These are phyloP conservation scores for Aspergillus uvarum DNA, from an alignment of 2,329 filamentous ascomycete species.

Conservation along the genomic window DNA sequence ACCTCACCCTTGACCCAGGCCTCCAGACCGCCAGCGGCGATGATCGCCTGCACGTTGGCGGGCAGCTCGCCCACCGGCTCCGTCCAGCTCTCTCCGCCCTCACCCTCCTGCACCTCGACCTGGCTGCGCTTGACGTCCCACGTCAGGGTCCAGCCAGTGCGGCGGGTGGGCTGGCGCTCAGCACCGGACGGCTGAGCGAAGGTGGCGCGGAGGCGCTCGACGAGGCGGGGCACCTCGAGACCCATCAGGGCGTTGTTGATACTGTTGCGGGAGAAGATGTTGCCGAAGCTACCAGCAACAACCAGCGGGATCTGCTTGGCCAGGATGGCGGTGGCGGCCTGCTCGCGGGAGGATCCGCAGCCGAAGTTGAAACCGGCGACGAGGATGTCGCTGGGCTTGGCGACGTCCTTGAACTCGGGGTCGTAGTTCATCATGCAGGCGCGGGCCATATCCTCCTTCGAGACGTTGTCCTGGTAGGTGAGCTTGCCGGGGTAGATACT, in stretches of 20 bases:
- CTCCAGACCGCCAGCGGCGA: slow-evolving; percentile 74
- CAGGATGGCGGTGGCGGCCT: slow-evolving; percentile 74
- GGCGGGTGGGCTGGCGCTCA: slow-evolving; percentile 25
- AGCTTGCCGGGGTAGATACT: slow-evolving; percentile 89
- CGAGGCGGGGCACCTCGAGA: slow-evolving; percentile 39
- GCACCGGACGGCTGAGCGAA: slow-evolving; percentile 18
- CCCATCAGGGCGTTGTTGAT: slow-evolving; percentile 46
- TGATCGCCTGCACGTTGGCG: slow-evolving; percentile 83
- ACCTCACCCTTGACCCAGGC: slow-evolving; percentile 79
- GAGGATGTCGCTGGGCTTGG: slow-evolving; percentile 72
- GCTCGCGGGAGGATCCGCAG: slow-evolving; percentile 76
- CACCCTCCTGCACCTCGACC: slow-evolving; percentile 69
- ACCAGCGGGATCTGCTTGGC: slow-evolving; percentile 40
- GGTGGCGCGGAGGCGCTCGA: slow-evolving; percentile 36
- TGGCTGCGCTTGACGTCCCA: slow-evolving; percentile 77
- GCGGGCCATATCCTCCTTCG: slow-evolving; percentile 75
- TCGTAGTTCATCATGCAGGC: slow-evolving; percentile 97
- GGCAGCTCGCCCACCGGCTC: slow-evolving; percentile 81
- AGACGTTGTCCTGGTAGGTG: slow-evolving; percentile 85
- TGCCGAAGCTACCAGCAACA: slow-evolving; percentile 40
- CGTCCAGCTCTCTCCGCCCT: slow-evolving; percentile 67
- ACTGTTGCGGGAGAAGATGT: slow-evolving; percentile 41
- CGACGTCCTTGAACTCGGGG: slow-evolving; percentile 62
- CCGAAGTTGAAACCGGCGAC: slow-evolving; percentile 89
- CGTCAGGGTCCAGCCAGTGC: slow-evolving; percentile 66